A percentile compares a stretch with the other conserved stretches of the same genome.
phyloP scores from a whole-genome alignment of 805 yeast genomes.

The Kluyveromyces dobzhanskii region DNA sequence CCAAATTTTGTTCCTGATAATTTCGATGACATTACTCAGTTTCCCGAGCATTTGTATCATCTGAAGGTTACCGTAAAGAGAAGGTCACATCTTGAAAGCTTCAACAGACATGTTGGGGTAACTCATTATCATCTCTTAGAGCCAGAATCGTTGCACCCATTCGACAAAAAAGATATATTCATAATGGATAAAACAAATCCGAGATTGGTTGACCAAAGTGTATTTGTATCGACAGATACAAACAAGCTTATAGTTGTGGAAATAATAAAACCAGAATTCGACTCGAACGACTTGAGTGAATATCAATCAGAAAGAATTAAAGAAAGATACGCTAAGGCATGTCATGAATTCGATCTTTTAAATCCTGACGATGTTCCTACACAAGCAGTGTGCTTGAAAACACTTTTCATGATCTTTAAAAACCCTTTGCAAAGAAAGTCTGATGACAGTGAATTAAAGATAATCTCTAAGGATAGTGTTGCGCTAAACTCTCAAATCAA shows the following conservation, averaged over 20 bases:
- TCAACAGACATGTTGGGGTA: constrained; percentile 24
- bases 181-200: constrained; percentile 25
- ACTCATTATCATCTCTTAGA: constrained; percentile 28
- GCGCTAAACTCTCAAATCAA: constrained; percentile 51
- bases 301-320: constrained; percentile 44
- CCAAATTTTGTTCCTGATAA: constrained; percentile 8
- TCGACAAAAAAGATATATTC: constrained; percentile 25
- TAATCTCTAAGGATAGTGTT: constrained; percentile 45
- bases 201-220: constrained; percentile 36
- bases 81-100: constrained; percentile 18
- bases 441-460: constrained; percentile 40
- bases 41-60: constrained; percentile 24
- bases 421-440: constrained; percentile 50
- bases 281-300: constrained; percentile 34
- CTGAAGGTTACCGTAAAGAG: constrained; percentile 30
- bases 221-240: constrained; percentile 38
- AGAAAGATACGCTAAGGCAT: constrained; percentile 39
- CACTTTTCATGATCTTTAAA: constrained; percentile 52
- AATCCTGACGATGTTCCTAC: constrained; percentile 35
- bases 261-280: constrained; percentile 44
- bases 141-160: constrained; percentile 21
- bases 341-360: constrained; percentile 18
- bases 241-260: constrained; percentile 45
- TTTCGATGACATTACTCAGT: constrained; percentile 11
- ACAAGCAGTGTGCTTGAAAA: constrained; percentile 49